Evolutionary conservation across 495 filamentous ascomycete genomes (phyloP).

Genomic region (Neurospora cerealis): DNA sequence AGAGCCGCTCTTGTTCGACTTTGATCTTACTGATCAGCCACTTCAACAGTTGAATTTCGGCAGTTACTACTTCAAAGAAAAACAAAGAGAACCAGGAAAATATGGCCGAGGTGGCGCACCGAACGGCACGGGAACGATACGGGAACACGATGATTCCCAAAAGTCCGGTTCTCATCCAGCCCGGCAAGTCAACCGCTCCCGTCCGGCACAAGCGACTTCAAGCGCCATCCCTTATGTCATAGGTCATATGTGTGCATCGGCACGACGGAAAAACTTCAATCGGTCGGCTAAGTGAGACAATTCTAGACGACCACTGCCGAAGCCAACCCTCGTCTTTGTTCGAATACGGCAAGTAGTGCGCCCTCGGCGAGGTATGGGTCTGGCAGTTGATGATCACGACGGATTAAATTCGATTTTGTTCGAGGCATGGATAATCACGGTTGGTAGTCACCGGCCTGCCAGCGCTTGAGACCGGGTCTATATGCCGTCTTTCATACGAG

Average conservation of each 20-base stretch:
- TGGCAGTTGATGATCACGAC: not conserved
- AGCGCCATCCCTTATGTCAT: not conserved
- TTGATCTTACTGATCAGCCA: not conserved
- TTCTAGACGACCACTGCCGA: not conserved
- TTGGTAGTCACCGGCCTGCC: not conserved
- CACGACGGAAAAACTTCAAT: not conserved
- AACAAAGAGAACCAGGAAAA: not conserved
- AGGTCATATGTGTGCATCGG: not conserved
- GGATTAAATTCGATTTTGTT: not conserved
- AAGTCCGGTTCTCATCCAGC: not conserved
- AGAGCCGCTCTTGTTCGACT: not conserved
- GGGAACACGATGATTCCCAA: not conserved
- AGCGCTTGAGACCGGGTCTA: not conserved
- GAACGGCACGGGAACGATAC: not conserved
- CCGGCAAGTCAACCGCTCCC: not conserved
- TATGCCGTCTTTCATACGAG: not conserved
- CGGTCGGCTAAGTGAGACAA: not conserved
- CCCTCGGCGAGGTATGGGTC: not conserved
- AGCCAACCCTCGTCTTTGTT: not conserved
- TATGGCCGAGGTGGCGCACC: not conserved
- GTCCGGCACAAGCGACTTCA: not conserved
- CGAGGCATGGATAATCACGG: not conserved
- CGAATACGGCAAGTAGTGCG: not conserved
- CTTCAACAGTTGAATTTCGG: not conserved
- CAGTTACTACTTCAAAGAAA: not conserved